Evolutionary conservation across 2,329 filamentous ascomycete genomes (phyloP).

Genomic region (Diplodia intermedia): DNA sequence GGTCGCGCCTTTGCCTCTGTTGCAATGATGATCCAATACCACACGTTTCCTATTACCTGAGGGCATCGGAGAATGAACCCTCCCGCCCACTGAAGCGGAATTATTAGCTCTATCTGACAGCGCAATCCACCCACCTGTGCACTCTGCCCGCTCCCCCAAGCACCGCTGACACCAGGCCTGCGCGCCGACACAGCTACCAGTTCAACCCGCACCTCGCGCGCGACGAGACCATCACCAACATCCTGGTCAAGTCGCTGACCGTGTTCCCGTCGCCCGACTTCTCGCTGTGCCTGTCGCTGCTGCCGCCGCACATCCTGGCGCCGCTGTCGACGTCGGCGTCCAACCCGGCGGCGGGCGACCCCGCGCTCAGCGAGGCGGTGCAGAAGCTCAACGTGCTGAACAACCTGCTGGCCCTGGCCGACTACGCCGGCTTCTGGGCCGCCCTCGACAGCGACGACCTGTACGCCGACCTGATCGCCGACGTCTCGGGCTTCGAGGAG

Average conservation of each 20-base stretch:
- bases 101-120: conserved; percentile 78
- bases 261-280: conserved; percentile 97
- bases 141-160: conserved; percentile 3
- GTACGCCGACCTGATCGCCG: conserved; percentile 93
- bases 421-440: conserved; percentile 92
- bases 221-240: conserved; percentile 97
- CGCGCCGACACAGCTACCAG: conserved; percentile 75
- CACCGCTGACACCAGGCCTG: conserved; percentile 29
- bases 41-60: conserved; percentile 99
- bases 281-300: conserved; percentile 89
- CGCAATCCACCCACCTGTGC: conserved; percentile 1
- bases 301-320: conserved; percentile 80
- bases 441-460: conserved; percentile 92
- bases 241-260: conserved; percentile 96
- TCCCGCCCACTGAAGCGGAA: conserved; percentile 69
- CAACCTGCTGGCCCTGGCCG: conserved; percentile 84
- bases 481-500: conserved; percentile 95
- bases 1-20: not conserved
- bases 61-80: conserved; percentile 64
- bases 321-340: conserved; percentile 59
- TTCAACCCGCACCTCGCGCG: conserved; percentile 98
- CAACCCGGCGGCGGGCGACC: conserved; percentile 66
- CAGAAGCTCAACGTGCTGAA: conserved; percentile 85
- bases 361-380: conserved; percentile 82
- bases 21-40: conserved; percentile 72